A percentile compares a stretch with the other conserved stretches of the same genome.
Conservation (phyloP, 129 eudicot species). For the Helianthus tuberosus region DNA sequence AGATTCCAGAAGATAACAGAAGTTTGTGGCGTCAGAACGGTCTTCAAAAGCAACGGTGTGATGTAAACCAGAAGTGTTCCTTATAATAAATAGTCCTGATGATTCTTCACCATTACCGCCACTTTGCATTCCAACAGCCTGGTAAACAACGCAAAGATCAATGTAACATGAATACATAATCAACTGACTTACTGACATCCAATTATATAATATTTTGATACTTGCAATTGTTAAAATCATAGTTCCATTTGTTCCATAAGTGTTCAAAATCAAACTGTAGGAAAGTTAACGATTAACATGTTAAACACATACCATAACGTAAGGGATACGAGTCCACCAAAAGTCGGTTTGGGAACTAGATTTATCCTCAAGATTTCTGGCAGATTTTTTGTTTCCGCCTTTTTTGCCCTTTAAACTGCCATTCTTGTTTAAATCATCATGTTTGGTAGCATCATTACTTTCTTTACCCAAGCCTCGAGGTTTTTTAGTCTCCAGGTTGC, state of each 20-base stretch:
- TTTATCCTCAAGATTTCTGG: conserved; percentile 15
- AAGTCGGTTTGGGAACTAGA: conserved; percentile 28
- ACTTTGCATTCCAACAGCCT: conserved; percentile 75
- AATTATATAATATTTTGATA: neutral
- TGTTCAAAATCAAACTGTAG: neutral
- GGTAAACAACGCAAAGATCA: conserved; percentile 25
- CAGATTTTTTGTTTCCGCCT: conserved; percentile 28
- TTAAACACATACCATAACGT: conserved; percentile 52
- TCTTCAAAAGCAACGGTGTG: conserved; percentile 83
- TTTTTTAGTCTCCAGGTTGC: conserved; percentile 34
- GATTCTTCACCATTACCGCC: conserved; percentile 44
- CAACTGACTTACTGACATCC: no score
- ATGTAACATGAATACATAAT: neutral
- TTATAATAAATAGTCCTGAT: conserved; percentile 54
- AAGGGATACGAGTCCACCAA: conserved; percentile 87
- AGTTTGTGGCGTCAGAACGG: conserved; percentile 76
- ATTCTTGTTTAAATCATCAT: conserved; percentile 21
- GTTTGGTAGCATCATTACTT: conserved; percentile 13
- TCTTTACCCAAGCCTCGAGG: conserved; percentile 40
- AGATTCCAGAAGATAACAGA: conserved; percentile 76
- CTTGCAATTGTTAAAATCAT: neutral
- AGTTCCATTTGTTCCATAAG: neutral
- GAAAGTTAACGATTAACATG: conserved; percentile 20
- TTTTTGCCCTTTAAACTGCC: conserved; percentile 30
- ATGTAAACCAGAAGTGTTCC: conserved; percentile 41